Base-by-base conservation (phyloP, 441 rosid species). In the Monsonia emarginata region DNA sequence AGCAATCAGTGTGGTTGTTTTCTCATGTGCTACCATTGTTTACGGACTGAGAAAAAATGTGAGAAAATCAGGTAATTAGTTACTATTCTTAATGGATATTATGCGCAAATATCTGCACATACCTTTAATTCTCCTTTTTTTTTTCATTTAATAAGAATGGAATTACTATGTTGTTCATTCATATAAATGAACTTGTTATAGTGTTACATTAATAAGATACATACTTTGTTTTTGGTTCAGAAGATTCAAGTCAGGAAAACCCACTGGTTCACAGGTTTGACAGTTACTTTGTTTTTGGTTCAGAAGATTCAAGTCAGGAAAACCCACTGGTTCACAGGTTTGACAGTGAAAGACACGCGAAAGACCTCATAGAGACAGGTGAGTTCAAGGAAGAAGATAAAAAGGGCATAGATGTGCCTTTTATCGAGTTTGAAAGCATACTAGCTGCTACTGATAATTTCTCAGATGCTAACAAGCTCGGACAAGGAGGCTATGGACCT, bases 401-500 rank as follows among this genome's bases (percentile, higher is more conserved):
- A 54, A 74, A 76, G 68, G 85, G 71, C 28, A 69, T 84, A 62
- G 83, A 84, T 57, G 82, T 84, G 26, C 86, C 86, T 18, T 81
- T 65, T 64, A 75, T 83, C 61, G 79, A 80, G 7, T 67, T 86
- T 30, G 84, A 77, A 71, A 71, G 75, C 65, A 83, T 88, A 48
- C 22, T 84, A 61, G 74, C 69, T 38, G 88, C 89, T 26, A 85
- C 94, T 1, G 65, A 83, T 40, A 75, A 74, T 59, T 88, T 85
- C 78, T 80, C 86, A 5, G 64, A 63, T 10, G 76, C 64, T 65
- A 86, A 84, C 75, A 83, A 80, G 76, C 81, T 83, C 1, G 88
- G 87, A 42, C 83, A 74, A 71, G 91, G 89, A 0, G 91, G 87
- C 4, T 86, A 83, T 56, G 89, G 91, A 3, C 86, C 84, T 1